These are phyloP conservation scores for Ceriops tagal DNA, from an alignment of 345 rosid genomes.

Conservation along the genomic window DNA sequence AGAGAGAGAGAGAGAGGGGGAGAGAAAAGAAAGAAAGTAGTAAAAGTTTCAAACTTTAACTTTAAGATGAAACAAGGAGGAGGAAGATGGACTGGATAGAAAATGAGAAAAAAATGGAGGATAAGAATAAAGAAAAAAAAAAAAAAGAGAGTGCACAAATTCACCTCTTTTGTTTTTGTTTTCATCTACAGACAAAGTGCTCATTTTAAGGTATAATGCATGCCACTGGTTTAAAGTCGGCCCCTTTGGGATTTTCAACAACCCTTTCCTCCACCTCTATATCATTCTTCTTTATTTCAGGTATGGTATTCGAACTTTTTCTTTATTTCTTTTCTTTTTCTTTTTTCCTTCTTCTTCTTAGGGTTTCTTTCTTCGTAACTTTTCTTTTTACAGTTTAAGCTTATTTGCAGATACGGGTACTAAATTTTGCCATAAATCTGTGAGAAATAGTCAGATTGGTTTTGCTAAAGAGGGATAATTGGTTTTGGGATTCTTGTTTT, in stretches of 20 bases:
- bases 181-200: neutral
- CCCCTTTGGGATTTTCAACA: neutral
- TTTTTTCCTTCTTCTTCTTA: conserved; percentile 6
- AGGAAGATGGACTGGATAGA: neutral
- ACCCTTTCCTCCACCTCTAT: too few species aligned
- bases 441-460: too few species aligned
- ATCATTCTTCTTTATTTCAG: neutral
- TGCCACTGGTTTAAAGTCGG: neutral
- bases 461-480: neutral
- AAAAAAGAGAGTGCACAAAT: neutral
- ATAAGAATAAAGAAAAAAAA: neutral
- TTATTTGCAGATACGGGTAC: too few species aligned
- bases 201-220: neutral
- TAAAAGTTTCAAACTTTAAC: conserved; percentile 7
- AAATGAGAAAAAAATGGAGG: neutral
- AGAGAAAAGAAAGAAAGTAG: neutral
- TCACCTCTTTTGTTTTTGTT: conserved; percentile 18
- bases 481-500: too few species aligned
- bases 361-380: conserved; percentile 9
- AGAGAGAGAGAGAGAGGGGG: neutral
- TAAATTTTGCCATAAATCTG: too few species aligned
- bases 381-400: too few species aligned
- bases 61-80: neutral
- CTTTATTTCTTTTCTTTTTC: neutral
- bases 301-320: neutral